Evolutionary conservation across 257 asterid species (phyloP), one percentile per base, ranked within the genome.

Genomic region (Gentiana straminea): DNA sequence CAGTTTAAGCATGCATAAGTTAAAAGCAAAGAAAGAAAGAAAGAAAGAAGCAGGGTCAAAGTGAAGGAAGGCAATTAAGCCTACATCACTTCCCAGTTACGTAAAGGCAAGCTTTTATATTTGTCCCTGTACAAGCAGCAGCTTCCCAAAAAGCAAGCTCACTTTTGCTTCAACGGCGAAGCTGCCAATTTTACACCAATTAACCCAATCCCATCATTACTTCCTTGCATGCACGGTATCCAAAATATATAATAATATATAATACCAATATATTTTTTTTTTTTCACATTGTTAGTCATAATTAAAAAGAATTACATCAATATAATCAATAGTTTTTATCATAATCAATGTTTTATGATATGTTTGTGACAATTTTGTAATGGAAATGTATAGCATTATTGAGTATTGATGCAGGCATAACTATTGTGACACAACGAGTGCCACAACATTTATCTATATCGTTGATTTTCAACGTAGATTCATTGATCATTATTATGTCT

Each of bases 81-180:
- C 24, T 24, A 24, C 24, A 24, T 76, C 70, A 74, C 89, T 80
- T 80, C 72, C 72, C 77, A 79, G 57, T 68, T 73, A 83, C 89
- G 88, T 77, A 86, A 83, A 83, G 90, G 71, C 64, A 38, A 67
- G 60, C 63, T 44, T 53, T 62, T 24, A 24, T 56, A 60, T 52
- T 70, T 83, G 95, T 83, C 88, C 72, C 79, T 47, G 38, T 35
- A 60, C 70, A 11, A 62, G 81, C 76, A 71, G 87, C 24, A 24
- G 24, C 24, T 24, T 24, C 24, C 86, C 88, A 86, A 64, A 81
- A 83, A 72, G 94, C 87, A 83, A 83, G 65, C 79, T 65, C 64
- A 64, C 75, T 68, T 74, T 77, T 82, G 86, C 95, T 80, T 80
- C 71, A 75, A 78, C 89, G 89, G 66, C 81, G 85, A 58, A 68